Conservation (phyloP, 345 rosid species). For the Eucalyptus cloeziana region DNA sequence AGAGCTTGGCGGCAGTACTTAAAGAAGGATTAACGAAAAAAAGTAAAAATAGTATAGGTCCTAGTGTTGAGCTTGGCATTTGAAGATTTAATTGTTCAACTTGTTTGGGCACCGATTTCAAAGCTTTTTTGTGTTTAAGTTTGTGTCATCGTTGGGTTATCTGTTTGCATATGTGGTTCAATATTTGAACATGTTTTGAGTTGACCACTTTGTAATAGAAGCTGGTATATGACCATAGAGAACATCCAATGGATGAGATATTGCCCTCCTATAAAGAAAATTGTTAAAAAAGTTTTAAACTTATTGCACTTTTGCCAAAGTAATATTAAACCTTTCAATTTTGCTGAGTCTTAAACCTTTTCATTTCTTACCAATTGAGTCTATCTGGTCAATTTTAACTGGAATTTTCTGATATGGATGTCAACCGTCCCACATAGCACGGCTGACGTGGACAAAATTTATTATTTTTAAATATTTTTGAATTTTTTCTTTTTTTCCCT, state of each 20-base stretch:
- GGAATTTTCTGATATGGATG: too few species aligned
- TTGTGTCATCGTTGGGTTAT: not conserved
- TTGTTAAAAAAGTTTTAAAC: too few species aligned
- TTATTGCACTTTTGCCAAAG: fast-evolving
- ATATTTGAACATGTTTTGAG: not conserved
- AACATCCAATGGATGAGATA: not conserved
- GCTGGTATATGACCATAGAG: not conserved
- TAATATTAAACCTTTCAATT: too few species aligned
- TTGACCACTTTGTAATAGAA: not conserved
- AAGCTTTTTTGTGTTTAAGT: not conserved
- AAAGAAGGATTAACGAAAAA: too few species aligned
- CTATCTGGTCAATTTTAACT: fast-evolving
- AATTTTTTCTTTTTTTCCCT: too few species aligned
- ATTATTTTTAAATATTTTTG: too few species aligned
- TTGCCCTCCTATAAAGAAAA: not conserved
- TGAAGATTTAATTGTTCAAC: not conserved
- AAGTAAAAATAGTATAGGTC: not conserved
- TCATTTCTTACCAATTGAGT: too few species aligned
- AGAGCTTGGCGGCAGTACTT: too few species aligned
- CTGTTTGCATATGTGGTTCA: not conserved
- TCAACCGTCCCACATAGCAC: fast-evolving
- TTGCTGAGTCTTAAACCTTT: too few species aligned
- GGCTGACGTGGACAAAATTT: too few species aligned
- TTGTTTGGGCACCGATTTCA: not conserved
- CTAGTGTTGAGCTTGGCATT: not conserved